Evolutionary conservation across 1,284 basidiomycete genomes (phyloP), one percentile per base, ranked within the genome.

Genomic region (Cerrena zonata): DNA sequence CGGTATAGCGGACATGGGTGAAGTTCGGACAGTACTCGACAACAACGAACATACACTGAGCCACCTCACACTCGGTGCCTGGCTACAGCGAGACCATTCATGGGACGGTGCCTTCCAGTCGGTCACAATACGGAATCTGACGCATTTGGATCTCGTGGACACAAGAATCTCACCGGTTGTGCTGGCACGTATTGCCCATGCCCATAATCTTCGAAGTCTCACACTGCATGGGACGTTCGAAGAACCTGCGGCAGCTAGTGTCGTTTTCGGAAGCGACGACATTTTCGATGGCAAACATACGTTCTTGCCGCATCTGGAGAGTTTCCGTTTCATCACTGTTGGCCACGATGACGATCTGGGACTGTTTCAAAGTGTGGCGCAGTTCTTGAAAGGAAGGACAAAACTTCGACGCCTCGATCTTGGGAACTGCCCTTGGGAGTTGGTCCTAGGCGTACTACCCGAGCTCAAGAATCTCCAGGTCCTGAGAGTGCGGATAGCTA

Each of bases 41-140:
- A 67, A 74, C 49, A 84, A 84, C 57, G 70, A 74, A 47, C 54
- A 53, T 37, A 81, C 78, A 2, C 74, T 86, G n/a, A 70, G 70
- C 44, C 82, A 83, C 58, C 75, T 85, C 45, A 75, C 79, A 44
- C 75, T 85, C 36, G 80, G 80, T 23, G 82, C 81, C n/a, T 81
- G 81, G 59, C 75, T 84, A 18, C 73, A 74, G 47, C 74, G 81
- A 27, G 69, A 76, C 39, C 80, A 83, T 60, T 80, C 77, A 1
- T 84, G 80, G 82, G 82, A 85, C 66, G 70, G 68, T 44, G 78
- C 77, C 1, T 84, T 84, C 68, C 73, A 78, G 58, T 79, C 77
- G 2, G 69, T 72, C 5, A 79, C 81, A 0, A 81, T 86, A 56
- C 72, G 76, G 47, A 78, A 80, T 54, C 74, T 85, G 50, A 83